Evolutionary conservation across 2,329 filamentous ascomycete species (phyloP).

Genomic region (Ophidiomyces ophidiicola): DNA sequence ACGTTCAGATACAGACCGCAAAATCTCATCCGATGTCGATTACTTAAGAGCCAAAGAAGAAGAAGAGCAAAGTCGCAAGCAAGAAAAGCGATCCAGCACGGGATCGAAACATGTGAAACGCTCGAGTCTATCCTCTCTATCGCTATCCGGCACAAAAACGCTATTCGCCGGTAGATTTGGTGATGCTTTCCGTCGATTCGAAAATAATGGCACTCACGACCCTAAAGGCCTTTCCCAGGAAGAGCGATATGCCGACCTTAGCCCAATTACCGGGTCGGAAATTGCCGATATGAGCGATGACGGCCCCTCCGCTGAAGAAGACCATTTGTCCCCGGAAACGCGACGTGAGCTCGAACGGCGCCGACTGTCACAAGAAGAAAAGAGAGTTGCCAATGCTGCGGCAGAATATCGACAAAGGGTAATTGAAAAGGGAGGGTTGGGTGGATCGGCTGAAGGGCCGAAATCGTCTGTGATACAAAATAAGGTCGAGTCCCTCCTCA

Average conservation of each 20-base stretch:
- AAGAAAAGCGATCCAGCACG: constrained; percentile 44
- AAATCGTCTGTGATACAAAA: constrained; percentile 79
- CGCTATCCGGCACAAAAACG: constrained; percentile 62
- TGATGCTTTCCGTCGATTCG: constrained; percentile 86
- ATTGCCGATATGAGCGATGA: constrained; percentile 57
- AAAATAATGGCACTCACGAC: constrained; percentile 41
- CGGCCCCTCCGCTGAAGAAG: constrained; percentile 51
- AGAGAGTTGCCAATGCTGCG: constrained; percentile 73
- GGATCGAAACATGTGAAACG: constrained; percentile 56
- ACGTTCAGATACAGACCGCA: constrained; percentile 32
- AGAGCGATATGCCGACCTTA: constrained; percentile 38
- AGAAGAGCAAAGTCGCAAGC: constrained; percentile 47
- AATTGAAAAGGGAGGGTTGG: constrained; percentile 46
- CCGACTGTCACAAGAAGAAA: constrained; percentile 74
- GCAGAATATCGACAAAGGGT: constrained; percentile 74
- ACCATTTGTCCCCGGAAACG: constrained; percentile 73
- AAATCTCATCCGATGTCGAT: constrained; percentile 68
- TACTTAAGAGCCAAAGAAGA: constrained; percentile 66
- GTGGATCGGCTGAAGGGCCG: constrained; percentile 39
- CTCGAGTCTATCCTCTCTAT: constrained; percentile 56
- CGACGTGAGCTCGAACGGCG: constrained; percentile 77
- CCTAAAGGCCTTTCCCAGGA: constrained; percentile 31
- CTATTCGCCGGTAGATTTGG: constrained; percentile 82
- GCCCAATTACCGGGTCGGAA: constrained; percentile 65
- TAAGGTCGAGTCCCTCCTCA: constrained; percentile 72